A percentile compares a stretch with the other conserved stretches of the same genome.
phyloP scores from a whole-genome alignment of 2,329 filamentous ascomycete species.

The Spiromastix sp. region DNA sequence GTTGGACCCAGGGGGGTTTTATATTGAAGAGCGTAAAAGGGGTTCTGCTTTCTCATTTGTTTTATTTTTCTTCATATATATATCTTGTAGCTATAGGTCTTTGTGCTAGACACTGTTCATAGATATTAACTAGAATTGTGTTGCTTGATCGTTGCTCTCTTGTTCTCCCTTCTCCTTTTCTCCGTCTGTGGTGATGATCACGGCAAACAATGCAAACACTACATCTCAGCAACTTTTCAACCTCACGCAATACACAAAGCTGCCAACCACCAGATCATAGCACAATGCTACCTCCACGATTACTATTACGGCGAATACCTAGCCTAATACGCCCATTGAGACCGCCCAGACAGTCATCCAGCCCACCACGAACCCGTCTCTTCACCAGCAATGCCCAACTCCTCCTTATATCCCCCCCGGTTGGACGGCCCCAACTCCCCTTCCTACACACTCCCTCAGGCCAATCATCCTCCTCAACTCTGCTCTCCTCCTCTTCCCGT shows the following conservation, averaged over 20 bases:
- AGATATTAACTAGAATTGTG: too few relatives aligned
- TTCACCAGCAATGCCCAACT: conserved; percentile 50
- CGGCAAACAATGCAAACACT: conserved; percentile 16
- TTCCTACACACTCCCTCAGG: conserved; percentile 52
- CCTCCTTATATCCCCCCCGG: conserved; percentile 40
- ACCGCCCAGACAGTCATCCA: conserved; percentile 19
- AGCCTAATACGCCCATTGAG: conserved; percentile 25
- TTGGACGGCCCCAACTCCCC: conserved; percentile 50
- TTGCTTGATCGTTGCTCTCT: too few relatives aligned
- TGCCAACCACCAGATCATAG: conserved; percentile 19
- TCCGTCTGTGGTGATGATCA: neutral
- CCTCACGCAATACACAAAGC: conserved; percentile 40
- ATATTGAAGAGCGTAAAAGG: conserved; percentile 52
- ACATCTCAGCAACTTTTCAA: conserved; percentile 44
- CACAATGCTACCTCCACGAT: conserved; percentile 25
- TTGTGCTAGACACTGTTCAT: too few relatives aligned
- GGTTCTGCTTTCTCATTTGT: conserved; percentile 22
- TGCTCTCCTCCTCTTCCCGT: conserved; percentile 40
- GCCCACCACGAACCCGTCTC: conserved; percentile 28
- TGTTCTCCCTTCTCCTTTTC: too few relatives aligned
- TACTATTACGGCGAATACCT: conserved; percentile 30
- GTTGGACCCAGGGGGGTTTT: too few relatives aligned
- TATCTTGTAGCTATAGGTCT: too few relatives aligned
- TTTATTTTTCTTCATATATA: too few relatives aligned
- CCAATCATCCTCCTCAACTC: conserved; percentile 36